Evolutionary conservation across 768 basidiomycete species (phyloP).

Genomic region (Pleurotus sapidus): DNA sequence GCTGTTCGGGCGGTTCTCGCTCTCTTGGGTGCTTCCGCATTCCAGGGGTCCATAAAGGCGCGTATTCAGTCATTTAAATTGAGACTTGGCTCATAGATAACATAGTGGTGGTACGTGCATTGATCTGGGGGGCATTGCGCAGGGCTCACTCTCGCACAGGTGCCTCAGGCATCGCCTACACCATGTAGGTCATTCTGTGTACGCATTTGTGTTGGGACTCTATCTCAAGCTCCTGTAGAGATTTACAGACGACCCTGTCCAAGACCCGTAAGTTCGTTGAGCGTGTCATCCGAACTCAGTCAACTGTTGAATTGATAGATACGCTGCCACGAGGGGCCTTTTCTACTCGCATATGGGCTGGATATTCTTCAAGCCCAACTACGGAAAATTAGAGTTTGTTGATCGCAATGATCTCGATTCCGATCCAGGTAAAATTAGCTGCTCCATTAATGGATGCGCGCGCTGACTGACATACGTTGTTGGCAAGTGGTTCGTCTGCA

Average conservation of each 20-base stretch:
- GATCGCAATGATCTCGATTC: slow-evolving; percentile 66
- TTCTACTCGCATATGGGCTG: slow-evolving; percentile 82
- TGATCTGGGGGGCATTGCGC: not conserved
- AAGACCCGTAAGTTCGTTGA: slow-evolving; percentile 52
- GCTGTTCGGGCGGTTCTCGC: slow-evolving; percentile 59
- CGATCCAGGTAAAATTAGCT: slow-evolving; percentile 55
- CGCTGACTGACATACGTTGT: not conserved
- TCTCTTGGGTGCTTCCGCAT: slow-evolving; percentile 65
- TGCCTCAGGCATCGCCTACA: slow-evolving; percentile 73
- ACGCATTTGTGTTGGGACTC: not conserved
- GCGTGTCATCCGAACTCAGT: not conserved
- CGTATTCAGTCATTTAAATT: slow-evolving; percentile 8
- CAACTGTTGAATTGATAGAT: slow-evolving; percentile 33
- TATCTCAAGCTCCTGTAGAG: slow-evolving; percentile 33
- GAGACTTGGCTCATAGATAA: not conserved
- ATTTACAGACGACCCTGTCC: slow-evolving; percentile 66
- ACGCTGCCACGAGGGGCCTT: slow-evolving; percentile 71
- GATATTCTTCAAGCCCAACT: slow-evolving; percentile 78
- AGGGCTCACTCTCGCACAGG: slow-evolving; percentile 29
- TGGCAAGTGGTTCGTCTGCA: slow-evolving; percentile 63
- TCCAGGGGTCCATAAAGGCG: slow-evolving; percentile 81
- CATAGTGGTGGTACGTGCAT: slow-evolving; percentile 51
- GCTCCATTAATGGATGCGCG: not conserved
- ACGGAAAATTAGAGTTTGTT: slow-evolving; percentile 58
- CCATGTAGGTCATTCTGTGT: slow-evolving; percentile 46